A percentile compares a stretch with the other conserved stretches of the same genome.
Evolutionary conservation across 495 filamentous ascomycete genomes (phyloP).

Genomic region (Gamarada debralockiae): DNA sequence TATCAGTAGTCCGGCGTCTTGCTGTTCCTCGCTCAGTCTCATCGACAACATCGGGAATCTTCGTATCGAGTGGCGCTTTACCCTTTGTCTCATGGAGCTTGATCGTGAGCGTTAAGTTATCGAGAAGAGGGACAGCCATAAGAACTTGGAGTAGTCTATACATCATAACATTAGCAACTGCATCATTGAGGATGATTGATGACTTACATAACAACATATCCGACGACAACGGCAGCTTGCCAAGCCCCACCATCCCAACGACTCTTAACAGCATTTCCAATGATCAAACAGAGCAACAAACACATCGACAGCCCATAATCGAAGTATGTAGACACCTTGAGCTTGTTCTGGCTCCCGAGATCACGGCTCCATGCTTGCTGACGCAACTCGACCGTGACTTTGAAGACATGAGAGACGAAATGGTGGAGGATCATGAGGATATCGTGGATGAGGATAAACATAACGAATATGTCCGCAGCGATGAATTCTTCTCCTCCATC

Average conservation of each 20-base stretch:
- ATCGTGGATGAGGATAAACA: conserved; percentile 5
- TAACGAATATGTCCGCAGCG: conserved; percentile 10
- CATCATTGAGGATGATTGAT: too few species aligned
- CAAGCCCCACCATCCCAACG: too few species aligned
- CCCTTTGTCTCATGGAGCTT: background rate
- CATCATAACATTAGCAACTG: background rate
- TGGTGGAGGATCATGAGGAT: conserved; percentile 7
- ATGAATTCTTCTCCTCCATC: conserved; percentile 9
- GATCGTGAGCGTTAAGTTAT: background rate
- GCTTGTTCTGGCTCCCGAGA: background rate
- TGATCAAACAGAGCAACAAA: too few species aligned
- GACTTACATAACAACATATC: conserved; percentile 11
- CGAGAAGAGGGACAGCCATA: background rate
- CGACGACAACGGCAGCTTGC: conserved; percentile 4
- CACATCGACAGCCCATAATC: background rate
- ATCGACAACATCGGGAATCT: background rate
- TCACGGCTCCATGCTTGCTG: background rate
- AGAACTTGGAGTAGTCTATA: conserved; percentile 1
- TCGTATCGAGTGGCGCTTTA: background rate
- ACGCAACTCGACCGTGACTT: conserved; percentile 8
- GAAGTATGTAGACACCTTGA: background rate
- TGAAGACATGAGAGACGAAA: background rate
- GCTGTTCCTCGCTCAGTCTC: too few species aligned
- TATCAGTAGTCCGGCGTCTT: background rate
- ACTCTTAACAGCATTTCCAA: too few species aligned